A percentile compares a stretch with the other conserved stretches of the same genome.
These are phyloP conservation scores for Solanum arcanum DNA, from an alignment of 257 asterid genomes.

Conservation along the genomic window DNA sequence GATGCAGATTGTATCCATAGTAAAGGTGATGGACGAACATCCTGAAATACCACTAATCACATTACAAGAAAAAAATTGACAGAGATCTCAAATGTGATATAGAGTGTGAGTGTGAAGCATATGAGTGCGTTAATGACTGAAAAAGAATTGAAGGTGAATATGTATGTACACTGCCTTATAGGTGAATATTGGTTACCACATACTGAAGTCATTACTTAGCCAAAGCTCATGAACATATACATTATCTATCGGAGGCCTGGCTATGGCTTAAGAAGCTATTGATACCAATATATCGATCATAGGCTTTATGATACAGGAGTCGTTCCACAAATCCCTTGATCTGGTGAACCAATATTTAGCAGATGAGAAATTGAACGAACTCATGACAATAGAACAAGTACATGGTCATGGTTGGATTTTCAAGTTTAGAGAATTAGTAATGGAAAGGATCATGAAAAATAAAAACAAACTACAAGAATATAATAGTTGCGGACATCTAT, in stretches of 20 bases:
- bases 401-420: no score
- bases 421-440: neutral
- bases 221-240: no score
- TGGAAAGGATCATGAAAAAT: neutral
- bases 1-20: neutral
- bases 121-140: neutral
- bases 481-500: neutral
- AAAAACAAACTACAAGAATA: no score
- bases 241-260: no score
- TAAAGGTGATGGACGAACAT: neutral
- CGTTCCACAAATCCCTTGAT: no score
- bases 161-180: neutral
- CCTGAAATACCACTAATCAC: neutral
- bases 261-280: no score
- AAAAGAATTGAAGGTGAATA: neutral
- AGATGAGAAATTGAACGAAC: neutral
- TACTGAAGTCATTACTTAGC: neutral
- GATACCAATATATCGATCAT: no score
- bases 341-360: neutral
- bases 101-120: neutral
- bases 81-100: no score
- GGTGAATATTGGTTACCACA: neutral
- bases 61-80: neutral
- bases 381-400: no score
- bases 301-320: no score